A percentile compares a stretch with the other conserved stretches of the same genome.
Evolutionary conservation across 805 yeast genomes (phyloP).

Genomic region (Saccharomyces mikatae): DNA sequence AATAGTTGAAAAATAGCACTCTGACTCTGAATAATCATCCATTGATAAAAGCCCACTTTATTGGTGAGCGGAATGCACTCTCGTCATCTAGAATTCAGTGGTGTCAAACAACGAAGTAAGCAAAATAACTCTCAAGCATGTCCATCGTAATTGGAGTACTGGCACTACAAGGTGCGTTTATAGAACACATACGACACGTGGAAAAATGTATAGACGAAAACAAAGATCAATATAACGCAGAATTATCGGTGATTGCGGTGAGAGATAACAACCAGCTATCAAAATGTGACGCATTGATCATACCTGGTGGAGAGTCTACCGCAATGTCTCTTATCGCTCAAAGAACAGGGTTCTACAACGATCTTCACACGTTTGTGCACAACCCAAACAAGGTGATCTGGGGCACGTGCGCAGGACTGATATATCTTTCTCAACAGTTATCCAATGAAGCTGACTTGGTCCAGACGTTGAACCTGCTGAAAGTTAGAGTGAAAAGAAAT

Average conservation of each 20-base stretch:
- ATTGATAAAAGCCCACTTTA: neutral
- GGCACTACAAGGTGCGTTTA: constrained; percentile 74
- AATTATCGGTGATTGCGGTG: constrained; percentile 37
- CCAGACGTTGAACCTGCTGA: constrained; percentile 53
- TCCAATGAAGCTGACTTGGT: constrained; percentile 48
- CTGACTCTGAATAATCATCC: neutral
- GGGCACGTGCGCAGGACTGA: constrained; percentile 86
- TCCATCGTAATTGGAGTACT: constrained; percentile 50
- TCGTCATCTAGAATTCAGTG: neutral
- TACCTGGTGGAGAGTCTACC: constrained; percentile 68
- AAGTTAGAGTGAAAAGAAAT: constrained; percentile 57
- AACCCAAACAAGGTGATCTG: constrained; percentile 51
- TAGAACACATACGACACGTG: constrained; percentile 54
- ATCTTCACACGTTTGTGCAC: constrained; percentile 42
- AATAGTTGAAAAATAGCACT: neutral
- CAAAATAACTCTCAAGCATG: neutral
- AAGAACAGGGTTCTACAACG: constrained; percentile 48
- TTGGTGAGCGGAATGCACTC: neutral
- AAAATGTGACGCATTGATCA: constrained; percentile 49
- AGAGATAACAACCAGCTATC: constrained; percentile 43
- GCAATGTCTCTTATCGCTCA: constrained; percentile 65
- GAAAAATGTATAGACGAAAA: constrained; percentile 27
- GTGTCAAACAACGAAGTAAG: neutral
- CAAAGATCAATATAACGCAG: constrained; percentile 21
- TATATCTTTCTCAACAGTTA: constrained; percentile 50